phyloP scores from a whole-genome alignment of 768 basidiomycete species.

The Vishniacozyma victoriae region DNA sequence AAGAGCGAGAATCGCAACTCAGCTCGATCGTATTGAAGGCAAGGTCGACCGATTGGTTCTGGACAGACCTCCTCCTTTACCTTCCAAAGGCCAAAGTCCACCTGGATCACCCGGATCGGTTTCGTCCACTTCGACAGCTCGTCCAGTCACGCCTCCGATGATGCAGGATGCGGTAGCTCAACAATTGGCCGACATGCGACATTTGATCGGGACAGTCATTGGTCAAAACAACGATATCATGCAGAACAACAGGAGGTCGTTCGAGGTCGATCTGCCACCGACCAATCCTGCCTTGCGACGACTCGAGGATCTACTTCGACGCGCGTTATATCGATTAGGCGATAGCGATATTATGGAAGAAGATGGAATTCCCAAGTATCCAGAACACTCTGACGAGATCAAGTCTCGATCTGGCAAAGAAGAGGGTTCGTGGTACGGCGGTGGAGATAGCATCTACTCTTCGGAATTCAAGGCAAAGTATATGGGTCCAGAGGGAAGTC shows the following conservation, averaged over 20 bases:
- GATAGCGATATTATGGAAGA: conserved; percentile 49
- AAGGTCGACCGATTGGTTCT: conserved; percentile 58
- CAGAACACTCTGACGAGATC: neutral
- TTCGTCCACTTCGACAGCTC: conserved; percentile 48
- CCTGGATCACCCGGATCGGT: conserved; percentile 50
- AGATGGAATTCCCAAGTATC: conserved; percentile 6
- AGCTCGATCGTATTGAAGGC: conserved; percentile 64
- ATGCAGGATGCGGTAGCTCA: conserved; percentile 23
- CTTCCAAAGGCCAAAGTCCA: conserved; percentile 37
- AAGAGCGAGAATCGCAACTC: conserved; percentile 59
- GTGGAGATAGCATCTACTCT: conserved; percentile 26
- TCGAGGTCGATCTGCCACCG: conserved; percentile 19
- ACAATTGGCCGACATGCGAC: conserved; percentile 49
- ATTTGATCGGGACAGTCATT: conserved; percentile 57
- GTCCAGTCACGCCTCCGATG: conserved; percentile 35
- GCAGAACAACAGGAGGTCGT: conserved; percentile 49
- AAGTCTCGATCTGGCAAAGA: conserved; percentile 5
- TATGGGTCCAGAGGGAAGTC: conserved; percentile 30
- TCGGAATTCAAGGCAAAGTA: conserved; percentile 21
- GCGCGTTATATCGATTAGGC: conserved; percentile 49
- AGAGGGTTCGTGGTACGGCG: conserved; percentile 29
- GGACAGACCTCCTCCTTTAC: conserved; percentile 35
- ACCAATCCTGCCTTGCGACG: conserved; percentile 23
- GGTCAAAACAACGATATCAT: conserved; percentile 59
- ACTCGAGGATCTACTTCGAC: conserved; percentile 53